phyloP scores from a whole-genome alignment of 2,329 filamentous ascomycete species.

The Cytospora paraplurivora region DNA sequence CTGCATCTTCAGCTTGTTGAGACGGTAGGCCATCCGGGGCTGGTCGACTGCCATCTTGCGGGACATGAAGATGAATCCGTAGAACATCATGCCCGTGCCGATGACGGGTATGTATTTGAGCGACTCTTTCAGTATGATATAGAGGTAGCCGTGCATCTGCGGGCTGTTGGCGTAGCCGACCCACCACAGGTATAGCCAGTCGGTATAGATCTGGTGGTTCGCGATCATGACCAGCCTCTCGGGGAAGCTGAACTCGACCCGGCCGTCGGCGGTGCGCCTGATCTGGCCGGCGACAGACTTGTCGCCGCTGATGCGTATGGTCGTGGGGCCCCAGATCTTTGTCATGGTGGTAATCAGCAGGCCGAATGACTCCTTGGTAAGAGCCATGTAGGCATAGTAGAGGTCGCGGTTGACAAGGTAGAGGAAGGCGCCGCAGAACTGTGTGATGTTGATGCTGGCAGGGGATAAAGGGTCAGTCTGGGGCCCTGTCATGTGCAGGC shows the following conservation, averaged over 20 bases:
- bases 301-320: slow-evolving; percentile 81
- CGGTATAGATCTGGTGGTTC: slow-evolving; percentile 90
- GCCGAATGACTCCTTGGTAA: slow-evolving; percentile 83
- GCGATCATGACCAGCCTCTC: slow-evolving; percentile 82
- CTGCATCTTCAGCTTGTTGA: slow-evolving; percentile 66
- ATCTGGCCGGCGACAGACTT: slow-evolving; percentile 77
- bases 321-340: slow-evolving; percentile 84
- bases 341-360: slow-evolving; percentile 78
- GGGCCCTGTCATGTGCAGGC: neutral
- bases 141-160: slow-evolving; percentile 80
- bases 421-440: slow-evolving; percentile 74
- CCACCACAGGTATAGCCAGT: slow-evolving; percentile 95
- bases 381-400: slow-evolving; percentile 84
- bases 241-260: slow-evolving; percentile 77
- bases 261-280: slow-evolving; percentile 67
- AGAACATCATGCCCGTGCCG: slow-evolving; percentile 81
- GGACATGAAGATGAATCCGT: slow-evolving; percentile 90
- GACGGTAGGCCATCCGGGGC: slow-evolving; percentile 71
- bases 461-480: slow-evolving; percentile 13
- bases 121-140: slow-evolving; percentile 89
- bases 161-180: slow-evolving; percentile 78
- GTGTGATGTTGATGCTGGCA: slow-evolving; percentile 65
- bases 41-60: slow-evolving; percentile 83
- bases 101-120: slow-evolving; percentile 79
- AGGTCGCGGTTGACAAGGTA: slow-evolving; percentile 75